A percentile compares a stretch with the other conserved stretches of the same genome.
These are phyloP conservation scores for Lentinus tigrinus DNA, from an alignment of 768 basidiomycete genomes.

Conservation along the genomic window DNA sequence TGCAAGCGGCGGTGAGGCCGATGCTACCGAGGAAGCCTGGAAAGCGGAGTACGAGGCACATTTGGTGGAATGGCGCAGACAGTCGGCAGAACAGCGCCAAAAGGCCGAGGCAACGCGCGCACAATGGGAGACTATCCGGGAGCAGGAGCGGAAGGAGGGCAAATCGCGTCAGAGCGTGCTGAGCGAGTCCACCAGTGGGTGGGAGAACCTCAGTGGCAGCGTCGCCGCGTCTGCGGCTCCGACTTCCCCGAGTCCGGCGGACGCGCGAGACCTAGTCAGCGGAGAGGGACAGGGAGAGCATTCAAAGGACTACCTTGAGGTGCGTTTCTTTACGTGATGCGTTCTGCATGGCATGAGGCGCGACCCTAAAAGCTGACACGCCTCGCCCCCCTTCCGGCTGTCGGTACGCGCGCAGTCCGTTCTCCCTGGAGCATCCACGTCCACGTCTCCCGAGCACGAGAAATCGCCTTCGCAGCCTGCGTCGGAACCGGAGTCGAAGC, in stretches of 20 bases:
- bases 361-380: conserved; percentile 1
- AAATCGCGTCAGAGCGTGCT: conserved; percentile 20
- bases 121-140: conserved; percentile 68
- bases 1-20: conserved; percentile 14
- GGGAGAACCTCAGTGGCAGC: conserved; percentile 33
- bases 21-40: conserved; percentile 48
- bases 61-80: conserved; percentile 66
- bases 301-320: conserved; percentile 25
- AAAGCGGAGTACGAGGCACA: conserved; percentile 69
- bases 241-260: conserved; percentile 38
- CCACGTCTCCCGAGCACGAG: conserved; percentile 6
- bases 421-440: conserved; percentile 10
- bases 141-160: conserved; percentile 40
- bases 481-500: conserved; percentile 31
- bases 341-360: conserved; percentile 16
- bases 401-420: conserved; percentile 5
- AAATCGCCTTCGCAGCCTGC: conserved; percentile 12
- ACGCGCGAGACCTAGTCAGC: conserved; percentile 39
- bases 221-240: conserved; percentile 14
- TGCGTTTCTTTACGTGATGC: conserved; percentile 24
- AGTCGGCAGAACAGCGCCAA: conserved; percentile 68
- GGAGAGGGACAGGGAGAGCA: conserved; percentile 33
- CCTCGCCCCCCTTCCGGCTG: not conserved
- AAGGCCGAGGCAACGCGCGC: conserved; percentile 75
- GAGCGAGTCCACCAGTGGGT: conserved; percentile 33